phyloP scores from a whole-genome alignment of 1,139 yeast species.

The Pichia sp. region DNA sequence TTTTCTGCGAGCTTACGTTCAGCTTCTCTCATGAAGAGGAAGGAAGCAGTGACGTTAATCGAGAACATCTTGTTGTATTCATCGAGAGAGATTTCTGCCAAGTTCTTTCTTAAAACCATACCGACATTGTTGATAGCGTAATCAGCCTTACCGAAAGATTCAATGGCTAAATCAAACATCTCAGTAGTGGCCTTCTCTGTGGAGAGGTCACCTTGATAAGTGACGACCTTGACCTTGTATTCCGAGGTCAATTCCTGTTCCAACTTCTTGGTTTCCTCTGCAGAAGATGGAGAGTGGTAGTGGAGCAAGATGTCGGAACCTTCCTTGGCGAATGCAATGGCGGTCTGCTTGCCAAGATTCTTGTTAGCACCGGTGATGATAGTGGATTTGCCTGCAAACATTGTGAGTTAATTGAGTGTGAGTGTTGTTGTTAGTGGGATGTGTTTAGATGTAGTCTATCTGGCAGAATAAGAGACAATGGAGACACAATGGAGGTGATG shows the following conservation, averaged over 20 bases:
- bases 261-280: constrained; percentile 39
- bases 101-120: constrained; percentile 55
- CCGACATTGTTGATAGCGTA: constrained; percentile 69
- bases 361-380: constrained; percentile 66
- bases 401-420: background rate
- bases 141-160: constrained; percentile 49
- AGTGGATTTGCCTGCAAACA: constrained; percentile 49
- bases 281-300: constrained; percentile 47
- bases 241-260: constrained; percentile 38
- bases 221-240: constrained; percentile 41
- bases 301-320: constrained; percentile 60
- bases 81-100: constrained; percentile 46
- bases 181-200: constrained; percentile 41
- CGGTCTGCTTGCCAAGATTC: constrained; percentile 60
- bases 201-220: constrained; percentile 46
- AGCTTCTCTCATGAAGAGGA: constrained; percentile 60
- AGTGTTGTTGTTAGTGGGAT: background rate
- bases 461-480: no score
- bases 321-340: constrained; percentile 51
- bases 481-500: no score
- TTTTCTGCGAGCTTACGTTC: constrained; percentile 47
- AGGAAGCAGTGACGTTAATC: constrained; percentile 58
- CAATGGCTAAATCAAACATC: constrained; percentile 46
- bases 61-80: constrained; percentile 56
- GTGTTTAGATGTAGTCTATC: no score